Base-by-base conservation (phyloP, 345 rosid species). In the Sisymbrium altissimum region DNA sequence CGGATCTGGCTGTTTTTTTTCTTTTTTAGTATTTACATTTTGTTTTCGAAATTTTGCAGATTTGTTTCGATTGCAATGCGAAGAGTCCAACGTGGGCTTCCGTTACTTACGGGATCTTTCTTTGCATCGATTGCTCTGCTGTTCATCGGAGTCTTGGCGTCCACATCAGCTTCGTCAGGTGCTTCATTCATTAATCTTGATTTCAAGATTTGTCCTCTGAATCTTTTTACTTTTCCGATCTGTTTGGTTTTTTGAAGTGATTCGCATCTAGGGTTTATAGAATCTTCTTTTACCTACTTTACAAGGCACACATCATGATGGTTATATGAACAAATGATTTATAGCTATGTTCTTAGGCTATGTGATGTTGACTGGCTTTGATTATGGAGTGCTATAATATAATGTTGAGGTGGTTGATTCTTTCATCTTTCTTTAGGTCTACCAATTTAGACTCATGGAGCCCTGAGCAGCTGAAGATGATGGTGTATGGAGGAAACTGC, bases 1-100 rank as follows among this genome's bases (percentile, higher is more conserved):
- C 25, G 2, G 25, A 64, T 71, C 71, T 52, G 15, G 35, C 7
- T 38, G 18, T 48, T 18, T 33, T 1, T 32, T 0, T 30, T 30
- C 6, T 4, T 30, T 30, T 30, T 30, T 23, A 23, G 25, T 3
- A 23, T 23, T 23, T 23, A 23, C 3, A 23, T 23, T 23, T 23
- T 23, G 1, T 23, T 23, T 23, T 23, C 3, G 25, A 23, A 23
- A 1, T 23, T 23, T 23, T 23, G 57, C 74, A 95, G 99, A 86
- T 89, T 81, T 92, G 99, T 73, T 92, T 90, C 54, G 99, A 95
- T 81, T 95, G 99, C 68, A 92, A 92, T 83, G 94, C 97, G 21
- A 95, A 87, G 86, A 95, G 85, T 29, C 99, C 99, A 30, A 88
- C 94, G 6, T 95, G 99, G 99, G 97, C 98, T 0, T 95, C 98